phyloP scores from a whole-genome alignment of 1,139 yeast species.

The Casaregolazyma lundiana region DNA sequence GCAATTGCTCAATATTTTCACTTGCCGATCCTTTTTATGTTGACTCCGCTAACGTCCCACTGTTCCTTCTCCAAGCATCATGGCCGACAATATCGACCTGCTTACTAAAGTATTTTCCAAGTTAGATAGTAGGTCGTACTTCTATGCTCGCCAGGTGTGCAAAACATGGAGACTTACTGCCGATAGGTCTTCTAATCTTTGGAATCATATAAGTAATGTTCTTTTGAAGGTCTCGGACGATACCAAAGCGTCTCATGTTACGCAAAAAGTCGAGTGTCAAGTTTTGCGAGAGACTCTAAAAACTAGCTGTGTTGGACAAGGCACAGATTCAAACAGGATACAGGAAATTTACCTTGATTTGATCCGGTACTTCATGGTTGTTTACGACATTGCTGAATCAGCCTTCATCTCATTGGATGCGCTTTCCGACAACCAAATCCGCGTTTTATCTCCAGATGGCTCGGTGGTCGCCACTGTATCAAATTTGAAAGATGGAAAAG shows the following conservation, averaged over 20 bases:
- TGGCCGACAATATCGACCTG: constrained; percentile 7
- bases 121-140: constrained; percentile 7
- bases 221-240: not conserved
- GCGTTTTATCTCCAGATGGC: constrained; percentile 5
- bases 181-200: constrained; percentile 2
- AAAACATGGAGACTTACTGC: constrained; percentile 5
- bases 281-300: not conserved
- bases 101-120: constrained; percentile 3
- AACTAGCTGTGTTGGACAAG: constrained; percentile 4
- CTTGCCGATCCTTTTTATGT: no score
- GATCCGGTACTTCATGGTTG: constrained; percentile 4
- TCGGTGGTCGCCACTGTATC: not conserved
- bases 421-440: not conserved
- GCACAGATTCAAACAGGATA: not conserved
- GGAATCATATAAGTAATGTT: constrained; percentile 5
- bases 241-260: not conserved
- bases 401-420: not conserved
- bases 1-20: no score
- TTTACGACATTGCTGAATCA: constrained; percentile 1
- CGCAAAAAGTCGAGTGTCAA: not conserved
- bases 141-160: constrained; percentile 10
- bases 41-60: not conserved
- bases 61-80: not conserved
- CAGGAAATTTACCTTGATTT: constrained; percentile 5
- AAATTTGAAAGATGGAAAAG: not conserved